A percentile compares a stretch with the other conserved stretches of the same genome.
Conservation (phyloP, 73 alveolate genomes). For the Stentor roeselii region DNA sequence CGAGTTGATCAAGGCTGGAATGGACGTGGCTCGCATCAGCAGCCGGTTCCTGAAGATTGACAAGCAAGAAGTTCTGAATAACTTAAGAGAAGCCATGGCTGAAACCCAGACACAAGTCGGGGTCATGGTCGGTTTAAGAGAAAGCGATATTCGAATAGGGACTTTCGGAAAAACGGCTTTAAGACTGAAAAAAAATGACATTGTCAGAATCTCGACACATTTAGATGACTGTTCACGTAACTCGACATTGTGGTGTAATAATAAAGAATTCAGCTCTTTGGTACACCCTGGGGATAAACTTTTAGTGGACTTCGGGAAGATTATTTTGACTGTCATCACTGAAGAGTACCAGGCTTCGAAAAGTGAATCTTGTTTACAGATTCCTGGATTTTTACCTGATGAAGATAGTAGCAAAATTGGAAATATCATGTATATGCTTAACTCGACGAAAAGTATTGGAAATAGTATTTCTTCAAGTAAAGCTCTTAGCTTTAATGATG, state of each 20-base stretch:
- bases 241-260: conserved; percentile 5
- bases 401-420: background rate
- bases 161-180: background rate
- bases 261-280: background rate
- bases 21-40: conserved; percentile 19
- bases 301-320: conserved; percentile 21
- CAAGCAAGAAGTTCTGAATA: background rate
- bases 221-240: background rate
- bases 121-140: conserved; percentile 16
- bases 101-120: conserved; percentile 24
- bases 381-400: background rate
- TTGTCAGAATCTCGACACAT: background rate
- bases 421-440: background rate
- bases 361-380: background rate
- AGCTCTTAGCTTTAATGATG: background rate
- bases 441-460: background rate
- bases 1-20: conserved; percentile 11
- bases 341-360: background rate
- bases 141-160: conserved; percentile 17
- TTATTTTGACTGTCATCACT: background rate
- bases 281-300: conserved; percentile 21
- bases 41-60: background rate
- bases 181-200: conserved; percentile 1
- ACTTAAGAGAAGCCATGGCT: background rate
- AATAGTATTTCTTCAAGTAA: background rate